Base-by-base conservation (phyloP, 1,284 basidiomycete genomes). In the Cryptococcus sp. region DNA sequence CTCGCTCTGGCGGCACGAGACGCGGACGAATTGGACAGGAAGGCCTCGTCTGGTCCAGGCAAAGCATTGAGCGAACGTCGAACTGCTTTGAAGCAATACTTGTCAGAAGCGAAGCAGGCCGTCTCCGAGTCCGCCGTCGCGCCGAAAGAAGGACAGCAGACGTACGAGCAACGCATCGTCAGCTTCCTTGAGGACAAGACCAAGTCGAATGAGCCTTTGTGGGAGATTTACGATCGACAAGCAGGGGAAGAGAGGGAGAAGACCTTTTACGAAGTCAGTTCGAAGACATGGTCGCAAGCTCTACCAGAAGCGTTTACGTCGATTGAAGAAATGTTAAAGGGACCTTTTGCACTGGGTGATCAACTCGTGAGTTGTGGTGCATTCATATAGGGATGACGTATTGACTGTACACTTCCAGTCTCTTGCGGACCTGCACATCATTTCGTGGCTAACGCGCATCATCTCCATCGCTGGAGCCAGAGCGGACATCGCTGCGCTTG, bases 341-440 rank as follows among this genome's bases (percentile, higher is more conserved):
- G 88, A 0, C 89, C 89, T 1, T 91, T 82, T 70, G 78, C 82
- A 0, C 81, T 92, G 15, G 91, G 91, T 82, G 80, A 74, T 52
- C 74, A 78, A 41, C 57, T 78, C 6, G 78, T 80, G 57, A 62
- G 78, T 71, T 17, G 19, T 34, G 2, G 1, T 10, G 13, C 19
- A 40, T 44, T 13, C 29, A 48, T 40, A 19, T 22, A 37, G 26
- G 10, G 22, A 38, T 29, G 37, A 25, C 34, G 19, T 26, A 19
- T 54, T 11, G 22, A 47, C 23, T 38, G 39, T 45, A 5, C 29
- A 22, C 13, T 22, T 19, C 59, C 75, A 92, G 69, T 89, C 87
- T 8, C 79, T 91, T 45, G 89, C 87, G 3, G 92, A 94, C 72
- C 76, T 92, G 52, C 89, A 93, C 69, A 79, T 92, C 25, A 86